Evolutionary conservation across 345 rosid genomes (phyloP).

Genomic region (Microcos paniculata): DNA sequence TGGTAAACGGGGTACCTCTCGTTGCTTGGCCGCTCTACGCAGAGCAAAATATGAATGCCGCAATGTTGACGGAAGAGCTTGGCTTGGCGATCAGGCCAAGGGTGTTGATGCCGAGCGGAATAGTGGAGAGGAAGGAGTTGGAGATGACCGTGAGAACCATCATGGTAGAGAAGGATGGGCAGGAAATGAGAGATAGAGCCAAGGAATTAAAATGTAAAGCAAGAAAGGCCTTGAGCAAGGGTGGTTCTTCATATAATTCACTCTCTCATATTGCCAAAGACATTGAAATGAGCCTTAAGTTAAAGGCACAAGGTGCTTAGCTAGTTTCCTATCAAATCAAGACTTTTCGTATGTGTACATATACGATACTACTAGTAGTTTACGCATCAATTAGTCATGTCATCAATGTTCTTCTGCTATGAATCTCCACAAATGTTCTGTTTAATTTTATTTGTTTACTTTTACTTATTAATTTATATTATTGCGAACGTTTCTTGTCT

Average conservation of each 20-base stretch:
- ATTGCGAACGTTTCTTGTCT: too few relatives aligned
- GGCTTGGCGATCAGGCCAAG: slow-evolving; percentile 42
- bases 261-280: neutral
- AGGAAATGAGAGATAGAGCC: slow-evolving; percentile 28
- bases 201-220: slow-evolving; percentile 31
- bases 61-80: slow-evolving; percentile 40
- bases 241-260: slow-evolving; percentile 36
- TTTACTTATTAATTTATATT: too few relatives aligned
- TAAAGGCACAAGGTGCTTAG: neutral
- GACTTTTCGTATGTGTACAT: neutral
- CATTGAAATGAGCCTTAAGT: neutral
- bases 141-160: slow-evolving; percentile 37
- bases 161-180: slow-evolving; percentile 30
- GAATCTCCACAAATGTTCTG: too few relatives aligned
- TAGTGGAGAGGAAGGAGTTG: slow-evolving; percentile 44
- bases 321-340: neutral
- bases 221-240: slow-evolving; percentile 25
- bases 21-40: slow-evolving; percentile 73
- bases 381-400: too few relatives aligned
- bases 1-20: slow-evolving; percentile 53
- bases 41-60: slow-evolving; percentile 70
- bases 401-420: too few relatives aligned
- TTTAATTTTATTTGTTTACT: too few relatives aligned
- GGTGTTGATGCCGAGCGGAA: slow-evolving; percentile 10
- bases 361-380: too few relatives aligned